Evolutionary conservation across 805 yeast species (phyloP), one percentile per base, ranked within the genome.

Genomic region (Candida nonsorbophila): DNA sequence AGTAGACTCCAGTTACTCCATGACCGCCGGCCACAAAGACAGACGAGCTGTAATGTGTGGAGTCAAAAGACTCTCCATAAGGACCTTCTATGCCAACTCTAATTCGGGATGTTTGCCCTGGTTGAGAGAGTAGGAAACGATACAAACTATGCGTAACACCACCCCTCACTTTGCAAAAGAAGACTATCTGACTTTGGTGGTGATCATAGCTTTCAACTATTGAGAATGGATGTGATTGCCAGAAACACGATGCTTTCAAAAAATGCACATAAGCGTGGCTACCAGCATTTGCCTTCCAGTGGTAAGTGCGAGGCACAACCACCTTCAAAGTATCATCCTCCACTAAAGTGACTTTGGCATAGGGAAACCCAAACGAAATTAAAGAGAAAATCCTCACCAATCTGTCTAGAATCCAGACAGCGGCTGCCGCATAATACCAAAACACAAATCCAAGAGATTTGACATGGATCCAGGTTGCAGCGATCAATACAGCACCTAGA

Each of bases 1-100:
- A 60, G 25, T 56, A 52, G 14, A 67, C 54, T 14, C 77, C 84
- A 1, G 90, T 78, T 29, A 83, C 61, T 30, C 92, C 92, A 30
- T 76, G 75, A 18, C 92, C 90, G 27, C 86, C 88, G 5, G 88
- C 81, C 14, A 82, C 37, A 24, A 79, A 65, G 5, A 79, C 62
- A 5, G 78, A 69, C 32, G 71, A 67, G 27, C 74, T 70, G 41
- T 69, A 79, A 24, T 60, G 55, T 16, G 58, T 55, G n/a, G 74
- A 55, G 2, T 78, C 71, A 4, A 72, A 47, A 3, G 68, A 38
- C 22, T 63, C 61, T 3, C 90, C 85, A 45, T 83, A 82, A 2
- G 88, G 87, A 1, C 90, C 90, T 47, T 82, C 90, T 7, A 62
- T 47, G 6, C 49, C 47, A n/a, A 62, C 62, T 31, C 62, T 42